Evolutionary conservation across 2,329 filamentous ascomycete genomes (phyloP).

Genomic region (Teratosphaeria pseudoeucalypti): DNA sequence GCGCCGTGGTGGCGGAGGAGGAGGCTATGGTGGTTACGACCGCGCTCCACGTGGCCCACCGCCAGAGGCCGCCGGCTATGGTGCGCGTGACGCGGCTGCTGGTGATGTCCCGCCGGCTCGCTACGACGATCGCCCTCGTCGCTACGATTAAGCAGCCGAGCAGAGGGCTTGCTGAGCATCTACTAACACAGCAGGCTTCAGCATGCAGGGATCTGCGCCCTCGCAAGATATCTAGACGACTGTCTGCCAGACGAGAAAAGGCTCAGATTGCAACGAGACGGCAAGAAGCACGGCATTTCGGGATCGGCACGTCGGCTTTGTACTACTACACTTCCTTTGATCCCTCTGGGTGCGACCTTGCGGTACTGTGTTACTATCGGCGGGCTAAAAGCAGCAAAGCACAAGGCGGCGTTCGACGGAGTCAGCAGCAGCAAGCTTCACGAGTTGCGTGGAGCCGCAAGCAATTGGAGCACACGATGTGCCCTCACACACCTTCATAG

Average conservation of each 20-base stretch:
- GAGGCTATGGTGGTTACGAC: constrained; percentile 24
- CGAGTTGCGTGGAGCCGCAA: not conserved
- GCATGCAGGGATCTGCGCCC: constrained; percentile 6
- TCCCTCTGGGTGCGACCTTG: constrained; percentile 21
- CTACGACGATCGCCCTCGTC: constrained; percentile 23
- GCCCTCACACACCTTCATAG: constrained; percentile 6
- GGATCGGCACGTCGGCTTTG: constrained; percentile 8
- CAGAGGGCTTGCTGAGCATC: not conserved
- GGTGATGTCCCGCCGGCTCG: constrained; percentile 18
- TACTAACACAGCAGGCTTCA: constrained; percentile 16
- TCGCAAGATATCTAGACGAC: constrained; percentile 1
- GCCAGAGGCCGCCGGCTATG: constrained; percentile 15
- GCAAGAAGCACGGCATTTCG: constrained; percentile 8
- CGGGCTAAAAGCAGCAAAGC: not conserved
- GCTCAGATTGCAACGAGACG: constrained; percentile 7
- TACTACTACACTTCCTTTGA: constrained; percentile 18
- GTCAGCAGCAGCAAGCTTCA: constrained; percentile 3
- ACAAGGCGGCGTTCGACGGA: constrained; percentile 1
- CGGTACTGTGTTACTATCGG: constrained; percentile 22
- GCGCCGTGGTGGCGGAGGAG: constrained; percentile 9
- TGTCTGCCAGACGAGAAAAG: not conserved
- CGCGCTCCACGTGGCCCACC: constrained; percentile 21
- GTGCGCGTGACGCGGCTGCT: constrained; percentile 6
- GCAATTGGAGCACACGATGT: constrained; percentile 1
- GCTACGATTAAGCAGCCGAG: constrained; percentile 23